Evolutionary conservation across 1,284 basidiomycete species (phyloP), one percentile per base, ranked within the genome.

Genomic region (Heterobasidion parviporum): DNA sequence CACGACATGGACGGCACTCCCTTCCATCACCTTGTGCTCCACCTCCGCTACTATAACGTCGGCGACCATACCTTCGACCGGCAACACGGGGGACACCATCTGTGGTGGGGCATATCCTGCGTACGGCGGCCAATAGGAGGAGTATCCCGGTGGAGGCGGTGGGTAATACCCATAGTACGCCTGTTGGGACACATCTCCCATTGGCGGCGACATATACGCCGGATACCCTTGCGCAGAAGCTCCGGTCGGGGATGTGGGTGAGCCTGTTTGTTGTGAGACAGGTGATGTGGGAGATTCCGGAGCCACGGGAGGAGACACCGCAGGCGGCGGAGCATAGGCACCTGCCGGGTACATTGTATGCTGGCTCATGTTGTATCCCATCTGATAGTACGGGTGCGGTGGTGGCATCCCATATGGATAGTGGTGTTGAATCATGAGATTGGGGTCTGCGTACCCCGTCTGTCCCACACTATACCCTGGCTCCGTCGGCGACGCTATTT

Each of bases 91-190:
- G 3, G 38, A 41, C 38, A 53, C 38, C 16, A 53, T 35, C 26
- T 56, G 38, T 6, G 56, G 56, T 15, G 63, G 62, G 3, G 64
- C 53, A 48, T 68, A 68, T 16, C 63, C 50, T 9, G 59, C 35
- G 43, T 67, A 64, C 26, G 60, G 61, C 2, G 65, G 60, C 67
- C 67, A 68, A 56, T 65, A 65, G 7, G 63, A 45, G 6, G 63
- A 57, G 52, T 64, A 65, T 9, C 59, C 61, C 14, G 59, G 63
- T 41, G 38, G 38, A 15, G 57, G 63, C 34, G 62, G 61, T 14
- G 60, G 50, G 49, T 65, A 65, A 50, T 64, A 64, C 35, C 56
- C 56, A 16, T 60, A 54, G 48, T 63, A 61, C 6, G 50, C 50
- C 38, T 57, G 56, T 16, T 59, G 55, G 6, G 45, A 32, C 9